Evolutionary conservation across 768 basidiomycete species (phyloP).

Genomic region (Calocybe gangraenosa): DNA sequence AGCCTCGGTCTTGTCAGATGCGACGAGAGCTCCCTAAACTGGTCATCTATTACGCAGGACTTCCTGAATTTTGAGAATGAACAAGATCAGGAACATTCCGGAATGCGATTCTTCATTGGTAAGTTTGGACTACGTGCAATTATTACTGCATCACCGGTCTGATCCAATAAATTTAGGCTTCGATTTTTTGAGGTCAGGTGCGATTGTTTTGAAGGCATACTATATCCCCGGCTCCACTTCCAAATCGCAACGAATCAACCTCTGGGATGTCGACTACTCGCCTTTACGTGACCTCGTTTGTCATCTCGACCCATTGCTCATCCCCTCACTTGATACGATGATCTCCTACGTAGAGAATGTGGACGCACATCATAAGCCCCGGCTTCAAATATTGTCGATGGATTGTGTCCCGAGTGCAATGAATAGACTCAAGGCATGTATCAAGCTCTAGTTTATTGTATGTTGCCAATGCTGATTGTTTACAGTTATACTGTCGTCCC

Average conservation of each 20-base stretch:
- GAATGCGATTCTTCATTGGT: slow-evolving; percentile 29
- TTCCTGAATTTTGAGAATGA: slow-evolving; percentile 22
- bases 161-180: slow-evolving; percentile 18
- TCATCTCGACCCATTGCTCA: slow-evolving; percentile 20
- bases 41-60: slow-evolving; percentile 25
- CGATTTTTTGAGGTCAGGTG: slow-evolving; percentile 23
- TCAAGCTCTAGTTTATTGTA: no score
- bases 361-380: slow-evolving; percentile 18
- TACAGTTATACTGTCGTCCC: slow-evolving; percentile 27
- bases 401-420: slow-evolving; percentile 23
- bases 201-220: slow-evolving; percentile 25
- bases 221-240: slow-evolving; percentile 20
- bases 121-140: slow-evolving; percentile 4
- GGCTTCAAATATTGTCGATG: slow-evolving; percentile 25
- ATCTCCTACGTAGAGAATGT: slow-evolving; percentile 23
- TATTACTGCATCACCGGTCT: neutral
- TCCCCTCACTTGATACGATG: slow-evolving; percentile 21
- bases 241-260: slow-evolving; percentile 3
- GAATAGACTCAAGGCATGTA: slow-evolving; percentile 27
- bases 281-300: slow-evolving; percentile 20
- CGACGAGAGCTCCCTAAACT: slow-evolving; percentile 19
- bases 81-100: slow-evolving; percentile 14
- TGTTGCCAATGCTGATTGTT: no score
- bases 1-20: slow-evolving; percentile 24
- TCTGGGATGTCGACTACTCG: slow-evolving; percentile 22